Percentiles rank a stretch among this genome's conserved stretches.
These are phyloP conservation scores for Phragmites australis DNA, from an alignment of 176 grass and related monocot species.

Conservation along the genomic window DNA sequence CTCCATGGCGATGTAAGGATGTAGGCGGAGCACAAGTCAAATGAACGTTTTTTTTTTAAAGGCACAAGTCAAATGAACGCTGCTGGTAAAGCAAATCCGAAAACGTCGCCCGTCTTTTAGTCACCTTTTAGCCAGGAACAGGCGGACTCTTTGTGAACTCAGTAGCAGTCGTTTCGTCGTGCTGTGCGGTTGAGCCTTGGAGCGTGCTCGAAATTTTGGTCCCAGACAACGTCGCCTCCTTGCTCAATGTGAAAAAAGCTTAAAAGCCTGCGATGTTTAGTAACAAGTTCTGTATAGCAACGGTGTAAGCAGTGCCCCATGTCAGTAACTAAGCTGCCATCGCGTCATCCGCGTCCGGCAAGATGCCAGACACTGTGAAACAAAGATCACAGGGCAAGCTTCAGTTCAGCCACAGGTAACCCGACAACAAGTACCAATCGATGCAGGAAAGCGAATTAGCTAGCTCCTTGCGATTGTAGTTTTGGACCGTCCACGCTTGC, in stretches of 20 bases:
- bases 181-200: no score
- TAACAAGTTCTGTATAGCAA: no score
- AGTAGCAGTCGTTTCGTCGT: neutral
- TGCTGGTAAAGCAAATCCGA: constrained; percentile 42
- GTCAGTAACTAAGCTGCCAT: neutral
- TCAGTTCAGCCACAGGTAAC: constrained; percentile 2
- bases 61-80: constrained; percentile 39
- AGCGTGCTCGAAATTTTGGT: constrained; percentile 21
- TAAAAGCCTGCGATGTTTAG: neutral
- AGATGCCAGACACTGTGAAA: neutral
- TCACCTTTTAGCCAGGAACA: constrained; percentile 34
- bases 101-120: constrained; percentile 41
- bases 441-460: neutral
- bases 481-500: constrained; percentile 8
- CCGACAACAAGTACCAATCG: neutral
- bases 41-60: no score
- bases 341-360: neutral
- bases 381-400: neutral
- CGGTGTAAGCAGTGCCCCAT: neutral
- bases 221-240: neutral
- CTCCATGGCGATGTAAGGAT: constrained; percentile 21
- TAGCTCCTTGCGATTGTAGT: neutral
- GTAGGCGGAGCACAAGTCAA: constrained; percentile 50
- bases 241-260: neutral
- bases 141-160: constrained; percentile 22